A percentile compares a stretch with the other conserved stretches of the same genome.
Conservation (phyloP, 2,329 filamentous ascomycete genomes). For the Orbilia blumenaviensis region DNA sequence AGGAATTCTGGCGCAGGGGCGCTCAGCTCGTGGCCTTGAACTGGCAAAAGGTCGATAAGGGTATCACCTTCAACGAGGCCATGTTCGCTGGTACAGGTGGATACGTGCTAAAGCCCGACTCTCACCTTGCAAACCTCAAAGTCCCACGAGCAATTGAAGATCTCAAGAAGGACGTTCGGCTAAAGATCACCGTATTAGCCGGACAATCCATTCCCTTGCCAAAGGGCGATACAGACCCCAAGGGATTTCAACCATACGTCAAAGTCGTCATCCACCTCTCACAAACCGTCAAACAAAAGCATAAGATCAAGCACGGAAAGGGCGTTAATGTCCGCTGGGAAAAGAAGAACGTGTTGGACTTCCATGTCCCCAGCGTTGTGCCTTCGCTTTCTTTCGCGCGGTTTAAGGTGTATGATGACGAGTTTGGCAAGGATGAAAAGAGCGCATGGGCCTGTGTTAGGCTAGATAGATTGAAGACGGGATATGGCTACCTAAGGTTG, state of each 20-base stretch:
- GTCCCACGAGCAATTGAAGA: conserved; percentile 7
- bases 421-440: conserved; percentile 78
- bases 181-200: conserved; percentile 69
- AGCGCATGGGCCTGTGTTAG: conserved; percentile 90
- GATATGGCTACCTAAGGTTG: conserved; percentile 80
- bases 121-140: conserved; percentile 62
- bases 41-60: conserved; percentile 72
- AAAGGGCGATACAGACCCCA: conserved; percentile 65
- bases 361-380: conserved; percentile 63
- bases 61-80: conserved; percentile 74
- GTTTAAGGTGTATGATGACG: conserved; percentile 88
- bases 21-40: conserved; percentile 74
- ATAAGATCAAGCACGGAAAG: conserved; percentile 62
- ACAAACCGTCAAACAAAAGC: conserved; percentile 63
- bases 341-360: conserved; percentile 61
- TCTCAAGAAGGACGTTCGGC: conserved; percentile 63
- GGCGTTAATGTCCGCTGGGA: conserved; percentile 55
- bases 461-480: conserved; percentile 78
- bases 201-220: conserved; percentile 69
- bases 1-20: conserved; percentile 71
- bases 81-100: conserved; percentile 72
- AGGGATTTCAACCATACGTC: conserved; percentile 69
- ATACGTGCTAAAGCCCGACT: conserved; percentile 71
- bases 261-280: conserved; percentile 71
- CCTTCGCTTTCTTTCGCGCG: conserved; percentile 66